Percentiles rank a stretch among this genome's conserved stretches.
These are phyloP conservation scores for Cladophialophora carrionii DNA, from an alignment of 2,329 filamentous ascomycete genomes.

Conservation along the genomic window DNA sequence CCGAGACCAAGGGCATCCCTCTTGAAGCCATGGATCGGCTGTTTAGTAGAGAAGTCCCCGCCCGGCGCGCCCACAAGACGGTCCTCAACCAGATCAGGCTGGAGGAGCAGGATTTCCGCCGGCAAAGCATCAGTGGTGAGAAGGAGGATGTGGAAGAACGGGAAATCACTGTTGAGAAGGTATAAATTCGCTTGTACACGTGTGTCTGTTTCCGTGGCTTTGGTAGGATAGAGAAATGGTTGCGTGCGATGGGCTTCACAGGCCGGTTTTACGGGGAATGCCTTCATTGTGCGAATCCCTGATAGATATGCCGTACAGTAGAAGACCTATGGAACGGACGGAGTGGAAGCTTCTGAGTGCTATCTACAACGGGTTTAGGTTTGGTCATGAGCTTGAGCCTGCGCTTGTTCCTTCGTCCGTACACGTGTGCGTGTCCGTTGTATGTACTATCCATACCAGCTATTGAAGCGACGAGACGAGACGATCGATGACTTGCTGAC, in stretches of 20 bases:
- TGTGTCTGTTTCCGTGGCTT: not conserved
- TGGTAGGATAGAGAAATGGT: no score
- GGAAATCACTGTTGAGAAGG: constrained; percentile 30
- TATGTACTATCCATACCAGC: no score
- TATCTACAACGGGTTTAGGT: no score
- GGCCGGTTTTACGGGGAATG: not conserved
- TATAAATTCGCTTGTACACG: constrained; percentile 15
- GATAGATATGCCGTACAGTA: no score
- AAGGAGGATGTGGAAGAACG: constrained; percentile 39
- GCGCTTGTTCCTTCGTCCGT: no score
- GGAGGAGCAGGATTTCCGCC: constrained; percentile 45
- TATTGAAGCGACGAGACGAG: no score
- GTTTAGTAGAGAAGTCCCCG: constrained; percentile 52
- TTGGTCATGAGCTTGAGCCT: no score
- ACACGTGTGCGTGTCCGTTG: no score
- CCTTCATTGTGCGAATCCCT: no score
- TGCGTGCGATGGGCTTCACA: not conserved
- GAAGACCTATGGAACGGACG: no score
- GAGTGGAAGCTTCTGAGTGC: no score
- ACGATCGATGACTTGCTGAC: no score
- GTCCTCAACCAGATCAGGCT: constrained; percentile 44
- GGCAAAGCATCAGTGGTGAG: constrained; percentile 28
- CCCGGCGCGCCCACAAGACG: constrained; percentile 44
- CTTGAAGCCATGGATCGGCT: constrained; percentile 68
- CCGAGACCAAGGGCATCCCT: constrained; percentile 68